Conservation (phyloP, 2,329 filamentous ascomycete genomes). For the Chaetomium sp. region DNA sequence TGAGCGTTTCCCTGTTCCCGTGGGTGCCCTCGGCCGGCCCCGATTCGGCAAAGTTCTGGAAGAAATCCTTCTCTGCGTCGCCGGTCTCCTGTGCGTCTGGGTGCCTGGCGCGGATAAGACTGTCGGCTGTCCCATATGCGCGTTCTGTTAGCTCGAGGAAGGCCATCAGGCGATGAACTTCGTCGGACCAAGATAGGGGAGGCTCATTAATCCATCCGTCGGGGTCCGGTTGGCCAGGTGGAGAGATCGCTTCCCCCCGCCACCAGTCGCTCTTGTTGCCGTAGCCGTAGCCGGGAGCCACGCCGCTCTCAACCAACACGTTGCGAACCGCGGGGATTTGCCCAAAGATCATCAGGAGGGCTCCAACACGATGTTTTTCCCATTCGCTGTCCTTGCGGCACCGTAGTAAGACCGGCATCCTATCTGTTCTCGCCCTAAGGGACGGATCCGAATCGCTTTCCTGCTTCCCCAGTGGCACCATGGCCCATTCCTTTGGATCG, state of each 20-base stretch:
- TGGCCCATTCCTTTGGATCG: slow-evolving; percentile 59
- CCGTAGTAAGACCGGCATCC: slow-evolving; percentile 56
- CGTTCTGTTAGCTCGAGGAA: slow-evolving; percentile 64
- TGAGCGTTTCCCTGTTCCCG: slow-evolving; percentile 17
- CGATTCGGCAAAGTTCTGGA: slow-evolving; percentile 44
- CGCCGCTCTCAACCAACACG: slow-evolving; percentile 51
- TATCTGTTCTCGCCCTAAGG: slow-evolving; percentile 46
- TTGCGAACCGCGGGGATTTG: slow-evolving; percentile 62
- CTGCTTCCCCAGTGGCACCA: slow-evolving; percentile 50
- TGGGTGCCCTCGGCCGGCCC: background rate
- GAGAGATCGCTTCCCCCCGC: slow-evolving; percentile 57
- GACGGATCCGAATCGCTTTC: slow-evolving; percentile 47
- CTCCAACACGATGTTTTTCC: slow-evolving; percentile 50
- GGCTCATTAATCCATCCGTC: slow-evolving; percentile 32
- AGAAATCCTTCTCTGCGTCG: slow-evolving; percentile 49
- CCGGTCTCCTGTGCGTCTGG: slow-evolving; percentile 39
- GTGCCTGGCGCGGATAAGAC: slow-evolving; percentile 43
- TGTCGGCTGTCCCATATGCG: slow-evolving; percentile 59
- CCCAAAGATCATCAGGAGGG: slow-evolving; percentile 60
- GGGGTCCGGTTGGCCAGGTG: slow-evolving; percentile 41
- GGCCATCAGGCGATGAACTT: slow-evolving; percentile 64
- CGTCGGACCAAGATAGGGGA: slow-evolving; percentile 49
- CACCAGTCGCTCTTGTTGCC: slow-evolving; percentile 63
- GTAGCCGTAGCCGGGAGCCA: slow-evolving; percentile 48
- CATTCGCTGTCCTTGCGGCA: slow-evolving; percentile 38